Base-by-base conservation (phyloP, 2,329 filamentous ascomycete genomes). In the Epicoccum nigrum region DNA sequence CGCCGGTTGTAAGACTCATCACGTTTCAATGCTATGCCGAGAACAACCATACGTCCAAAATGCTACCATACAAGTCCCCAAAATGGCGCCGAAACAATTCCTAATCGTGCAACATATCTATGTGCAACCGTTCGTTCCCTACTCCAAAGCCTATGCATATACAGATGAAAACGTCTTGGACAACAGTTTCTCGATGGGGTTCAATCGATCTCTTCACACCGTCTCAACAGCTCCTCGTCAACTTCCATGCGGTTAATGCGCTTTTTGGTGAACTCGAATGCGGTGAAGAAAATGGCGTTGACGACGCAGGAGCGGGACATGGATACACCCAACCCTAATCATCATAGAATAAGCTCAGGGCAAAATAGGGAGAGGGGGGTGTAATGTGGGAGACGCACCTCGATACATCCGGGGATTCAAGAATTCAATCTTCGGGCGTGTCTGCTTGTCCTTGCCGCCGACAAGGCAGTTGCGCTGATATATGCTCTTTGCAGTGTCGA, bases 271-370 rank as follows among this genome's bases (percentile, higher is more conserved):
- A 90, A 86, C 75, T 95, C 90, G 70, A 94, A 95, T 31, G 86
- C 88, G 34, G 89, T 92, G 76, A 95, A 95, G 80, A 95, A 95
- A 64, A 95, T 89, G 60, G 90, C 89, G 70, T 95, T 95, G 62
- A 94, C 86, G 44, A 90, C 80, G 64, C 88, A 92, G 11, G 89
- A 92, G 48, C 90, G 86, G 59, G 85, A 83, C 86, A 94, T 92
- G 30, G 89, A 92, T 20, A 94, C 90, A 17, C 86, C 89, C 3
- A 95, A 80, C 23, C 78, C 77, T 78, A n/a, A 7, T 4, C 12
- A n/a, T n/a, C n/a, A n/a, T n/a, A 3, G 15, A 4, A 17, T 64
- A 23, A 56, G 51, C 45, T 42, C 9, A 34, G 13, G 7, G 17
- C 7, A 21, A 17, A 21, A 31, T 11, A 42, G 42, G 15, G 19